Evolutionary conservation across 1,284 basidiomycete genomes (phyloP).

Genomic region (Pterulicium gracile): DNA sequence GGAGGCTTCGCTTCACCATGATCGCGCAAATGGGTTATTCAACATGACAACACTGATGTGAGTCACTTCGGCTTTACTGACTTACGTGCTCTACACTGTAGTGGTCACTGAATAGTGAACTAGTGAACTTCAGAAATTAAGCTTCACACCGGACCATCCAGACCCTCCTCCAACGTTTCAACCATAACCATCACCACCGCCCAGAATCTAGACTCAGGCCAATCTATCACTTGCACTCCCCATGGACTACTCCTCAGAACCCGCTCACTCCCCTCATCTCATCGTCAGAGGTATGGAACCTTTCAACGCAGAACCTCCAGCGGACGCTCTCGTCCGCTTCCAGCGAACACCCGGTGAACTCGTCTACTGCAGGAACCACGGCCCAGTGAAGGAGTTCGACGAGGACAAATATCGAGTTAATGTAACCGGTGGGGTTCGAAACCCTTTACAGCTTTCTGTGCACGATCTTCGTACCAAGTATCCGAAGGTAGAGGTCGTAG

Average conservation of each 20-base stretch:
- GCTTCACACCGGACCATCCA: too few species aligned
- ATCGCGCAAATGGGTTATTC: too few species aligned
- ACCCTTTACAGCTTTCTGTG: constrained; percentile 25
- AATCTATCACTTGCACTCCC: not conserved
- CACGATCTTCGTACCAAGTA: constrained; percentile 32
- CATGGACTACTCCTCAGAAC: constrained; percentile 35
- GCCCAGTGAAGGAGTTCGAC: constrained; percentile 42
- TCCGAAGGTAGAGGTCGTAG: constrained; percentile 33
- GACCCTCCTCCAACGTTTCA: too few species aligned
- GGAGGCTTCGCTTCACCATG: too few species aligned
- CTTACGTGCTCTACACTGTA: too few species aligned
- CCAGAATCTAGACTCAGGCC: not conserved
- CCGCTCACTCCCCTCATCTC: constrained; percentile 34
- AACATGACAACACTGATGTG: too few species aligned
- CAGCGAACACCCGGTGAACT: constrained; percentile 44
- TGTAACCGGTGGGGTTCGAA: constrained; percentile 25
- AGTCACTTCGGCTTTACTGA: too few species aligned
- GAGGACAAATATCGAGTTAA: constrained; percentile 30
- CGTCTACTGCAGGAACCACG: constrained; percentile 51
- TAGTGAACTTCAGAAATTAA: too few species aligned
- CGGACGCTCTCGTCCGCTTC: constrained; percentile 40
- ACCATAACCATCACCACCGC: not conserved
- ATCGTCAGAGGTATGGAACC: constrained; percentile 34
- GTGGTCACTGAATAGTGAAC: too few species aligned
- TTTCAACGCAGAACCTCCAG: constrained; percentile 49